A percentile compares a stretch with the other conserved stretches of the same genome.
These are phyloP conservation scores for Psilocybe mexicana DNA, from an alignment of 1,284 basidiomycete genomes.

Conservation along the genomic window DNA sequence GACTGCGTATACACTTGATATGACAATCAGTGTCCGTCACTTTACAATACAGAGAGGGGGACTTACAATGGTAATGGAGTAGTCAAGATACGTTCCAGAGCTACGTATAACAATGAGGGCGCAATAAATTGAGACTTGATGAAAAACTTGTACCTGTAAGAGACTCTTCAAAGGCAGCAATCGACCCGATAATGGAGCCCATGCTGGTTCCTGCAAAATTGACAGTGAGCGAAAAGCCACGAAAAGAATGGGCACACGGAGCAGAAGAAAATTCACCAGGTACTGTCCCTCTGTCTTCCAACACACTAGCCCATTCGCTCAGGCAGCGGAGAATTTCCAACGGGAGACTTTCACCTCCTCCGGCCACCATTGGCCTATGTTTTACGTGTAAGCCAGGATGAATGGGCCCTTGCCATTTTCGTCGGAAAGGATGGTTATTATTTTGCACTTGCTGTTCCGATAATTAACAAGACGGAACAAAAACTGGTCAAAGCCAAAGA, in stretches of 20 bases:
- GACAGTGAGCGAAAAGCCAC: neutral
- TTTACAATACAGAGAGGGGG: neutral
- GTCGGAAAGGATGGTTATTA: conserved; percentile 5
- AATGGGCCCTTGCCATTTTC: conserved; percentile 36
- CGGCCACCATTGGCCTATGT: conserved; percentile 32
- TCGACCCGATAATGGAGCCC: conserved; percentile 49
- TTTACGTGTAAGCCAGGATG: conserved; percentile 30
- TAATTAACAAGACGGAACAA: neutral
- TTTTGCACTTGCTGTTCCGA: conserved; percentile 8
- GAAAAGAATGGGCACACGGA: neutral
- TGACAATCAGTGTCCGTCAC: conserved; percentile 22
- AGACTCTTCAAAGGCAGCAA: conserved; percentile 55
- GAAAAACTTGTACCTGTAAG: conserved; percentile 42
- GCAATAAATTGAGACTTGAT: neutral
- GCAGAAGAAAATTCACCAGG: conserved; percentile 38
- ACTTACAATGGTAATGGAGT: conserved; percentile 65
- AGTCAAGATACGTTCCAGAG: conserved; percentile 59
- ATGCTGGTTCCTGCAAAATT: conserved; percentile 43
- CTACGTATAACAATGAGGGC: conserved; percentile 26
- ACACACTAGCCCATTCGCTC: conserved; percentile 57
- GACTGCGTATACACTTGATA: conserved; percentile 51
- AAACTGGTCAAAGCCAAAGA: neutral
- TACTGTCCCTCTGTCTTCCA: conserved; percentile 56
- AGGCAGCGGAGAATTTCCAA: conserved; percentile 54
- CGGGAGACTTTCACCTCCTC: conserved; percentile 44